A percentile compares a stretch with the other conserved stretches of the same genome.
These are phyloP conservation scores for Epichloe scottii DNA, from an alignment of 2,329 filamentous ascomycete species.

Conservation along the genomic window DNA sequence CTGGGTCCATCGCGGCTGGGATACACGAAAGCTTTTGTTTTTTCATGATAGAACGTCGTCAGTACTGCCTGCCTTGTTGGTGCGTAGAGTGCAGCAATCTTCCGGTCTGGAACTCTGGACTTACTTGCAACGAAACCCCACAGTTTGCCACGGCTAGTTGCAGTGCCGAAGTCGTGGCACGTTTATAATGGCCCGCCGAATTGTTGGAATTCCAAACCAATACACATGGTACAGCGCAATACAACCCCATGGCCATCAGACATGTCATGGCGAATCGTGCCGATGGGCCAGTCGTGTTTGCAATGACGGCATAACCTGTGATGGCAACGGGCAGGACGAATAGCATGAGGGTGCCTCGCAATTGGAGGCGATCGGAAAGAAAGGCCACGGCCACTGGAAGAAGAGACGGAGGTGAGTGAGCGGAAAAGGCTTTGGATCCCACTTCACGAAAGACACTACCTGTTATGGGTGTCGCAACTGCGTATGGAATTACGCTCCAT, in stretches of 20 bases:
- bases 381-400: too few species aligned
- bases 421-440: too few species aligned
- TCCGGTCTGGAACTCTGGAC: slow-evolving; percentile 6
- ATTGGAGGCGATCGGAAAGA: too few species aligned
- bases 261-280: slow-evolving; percentile 55
- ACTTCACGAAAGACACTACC: slow-evolving; percentile 17
- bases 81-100: too few species aligned
- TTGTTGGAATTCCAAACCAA: slow-evolving; percentile 58
- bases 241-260: slow-evolving; percentile 53
- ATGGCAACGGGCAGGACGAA: too few species aligned
- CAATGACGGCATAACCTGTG: slow-evolving; percentile 40
- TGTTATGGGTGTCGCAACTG: slow-evolving; percentile 43
- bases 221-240: slow-evolving; percentile 48
- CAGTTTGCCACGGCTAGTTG: slow-evolving; percentile 56
- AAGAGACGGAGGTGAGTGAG: too few species aligned
- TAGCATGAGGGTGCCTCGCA: too few species aligned
- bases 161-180: slow-evolving; percentile 52
- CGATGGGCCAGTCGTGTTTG: slow-evolving; percentile 36
- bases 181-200: slow-evolving; percentile 56
- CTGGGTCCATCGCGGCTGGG: slow-evolving; percentile 41
- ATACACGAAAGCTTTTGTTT: slow-evolving; percentile 43
- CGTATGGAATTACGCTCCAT: slow-evolving; percentile 53
- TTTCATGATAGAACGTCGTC: too few species aligned
- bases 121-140: slow-evolving; percentile 52
- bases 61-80: neutral